Evolutionary conservation across 2,329 filamentous ascomycete genomes (phyloP).

Genomic region (Westerdykella ornata): DNA sequence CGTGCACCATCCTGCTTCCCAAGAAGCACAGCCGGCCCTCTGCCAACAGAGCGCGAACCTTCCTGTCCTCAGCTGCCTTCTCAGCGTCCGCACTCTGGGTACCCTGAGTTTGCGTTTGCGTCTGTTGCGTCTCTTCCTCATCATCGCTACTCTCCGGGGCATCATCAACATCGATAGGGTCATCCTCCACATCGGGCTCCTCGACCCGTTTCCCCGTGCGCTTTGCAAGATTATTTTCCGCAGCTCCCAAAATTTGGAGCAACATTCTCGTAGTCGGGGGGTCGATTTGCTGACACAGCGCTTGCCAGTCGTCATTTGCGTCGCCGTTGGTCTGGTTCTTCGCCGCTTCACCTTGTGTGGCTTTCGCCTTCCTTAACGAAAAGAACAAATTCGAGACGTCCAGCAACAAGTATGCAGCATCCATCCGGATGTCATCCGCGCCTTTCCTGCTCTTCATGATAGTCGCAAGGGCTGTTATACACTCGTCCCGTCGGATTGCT

Average conservation of each 20-base stretch:
- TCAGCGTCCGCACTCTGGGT: constrained; percentile 17
- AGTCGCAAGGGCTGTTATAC: constrained; percentile 43
- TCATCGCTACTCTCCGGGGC: constrained; percentile 57
- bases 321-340: constrained; percentile 13
- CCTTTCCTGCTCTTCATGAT: constrained; percentile 50
- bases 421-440: constrained; percentile 71
- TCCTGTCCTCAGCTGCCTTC: constrained; percentile 44
- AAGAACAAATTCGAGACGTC: constrained; percentile 78
- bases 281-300: constrained; percentile 64
- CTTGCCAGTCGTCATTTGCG: constrained; percentile 44
- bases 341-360: constrained; percentile 16
- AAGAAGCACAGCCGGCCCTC: constrained; percentile 84
- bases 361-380: constrained; percentile 53
- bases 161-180: constrained; percentile 60
- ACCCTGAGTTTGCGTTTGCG: constrained; percentile 10
- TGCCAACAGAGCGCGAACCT: constrained; percentile 63
- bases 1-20: constrained; percentile 75
- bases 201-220: constrained; percentile 33
- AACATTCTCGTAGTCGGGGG: constrained; percentile 58
- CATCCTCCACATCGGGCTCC: constrained; percentile 59
- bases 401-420: constrained; percentile 68
- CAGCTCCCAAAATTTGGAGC: constrained; percentile 67
- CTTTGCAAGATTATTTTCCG: constrained; percentile 59
- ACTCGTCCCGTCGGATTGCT: constrained; percentile 47
- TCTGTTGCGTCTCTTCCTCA: constrained; percentile 37